Conservation (phyloP, 2,329 filamentous ascomycete genomes). For the Cytospora paraplurivora region DNA sequence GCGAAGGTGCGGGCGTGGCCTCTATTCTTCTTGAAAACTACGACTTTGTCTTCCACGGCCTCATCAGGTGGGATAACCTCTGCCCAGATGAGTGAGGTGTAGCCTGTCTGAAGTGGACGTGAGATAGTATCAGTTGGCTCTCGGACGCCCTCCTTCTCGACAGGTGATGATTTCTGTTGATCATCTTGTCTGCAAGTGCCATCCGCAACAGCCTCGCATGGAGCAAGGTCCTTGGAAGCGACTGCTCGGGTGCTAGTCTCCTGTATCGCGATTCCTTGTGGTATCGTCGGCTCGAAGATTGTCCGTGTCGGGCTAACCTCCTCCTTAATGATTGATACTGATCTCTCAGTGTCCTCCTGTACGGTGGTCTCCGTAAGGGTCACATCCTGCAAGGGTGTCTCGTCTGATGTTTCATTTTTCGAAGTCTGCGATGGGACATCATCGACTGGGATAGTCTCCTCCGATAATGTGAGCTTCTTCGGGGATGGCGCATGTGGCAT, state of each 20-base stretch:
- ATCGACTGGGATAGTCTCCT: neutral
- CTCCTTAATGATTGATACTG: neutral
- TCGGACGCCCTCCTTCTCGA: neutral
- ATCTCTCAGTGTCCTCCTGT: too few species aligned
- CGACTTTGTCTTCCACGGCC: neutral
- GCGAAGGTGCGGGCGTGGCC: neutral
- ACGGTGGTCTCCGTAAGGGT: neutral
- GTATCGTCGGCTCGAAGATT: neutral
- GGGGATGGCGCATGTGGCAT: neutral
- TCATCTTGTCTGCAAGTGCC: neutral
- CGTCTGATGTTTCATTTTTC: neutral
- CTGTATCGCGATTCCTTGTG: neutral
- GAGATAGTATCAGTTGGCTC: neutral
- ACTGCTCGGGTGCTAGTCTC: neutral
- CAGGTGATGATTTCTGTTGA: neutral
- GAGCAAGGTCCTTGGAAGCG: neutral
- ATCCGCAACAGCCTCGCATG: neutral
- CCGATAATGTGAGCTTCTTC: neutral
- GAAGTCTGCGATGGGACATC: neutral
- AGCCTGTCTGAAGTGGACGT: neutral
- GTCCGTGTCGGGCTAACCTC: neutral
- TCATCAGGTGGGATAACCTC: neutral
- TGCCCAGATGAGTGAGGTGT: slow-evolving; percentile 1
- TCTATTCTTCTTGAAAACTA: neutral
- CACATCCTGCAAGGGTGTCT: neutral